Base-by-base conservation (phyloP, 257 asterid species). In the Ballota nigra region DNA sequence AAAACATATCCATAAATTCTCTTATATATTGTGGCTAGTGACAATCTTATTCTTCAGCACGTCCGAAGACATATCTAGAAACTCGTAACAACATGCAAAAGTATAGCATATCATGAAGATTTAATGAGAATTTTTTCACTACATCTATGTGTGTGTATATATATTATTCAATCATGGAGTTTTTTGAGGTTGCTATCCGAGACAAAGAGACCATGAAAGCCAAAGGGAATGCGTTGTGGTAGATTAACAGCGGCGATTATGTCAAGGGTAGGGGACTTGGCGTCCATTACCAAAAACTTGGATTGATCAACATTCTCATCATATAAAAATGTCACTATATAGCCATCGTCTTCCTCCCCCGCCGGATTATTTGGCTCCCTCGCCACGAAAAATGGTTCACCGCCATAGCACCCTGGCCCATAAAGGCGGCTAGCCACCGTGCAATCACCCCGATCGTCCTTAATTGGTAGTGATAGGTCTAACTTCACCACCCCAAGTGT, bases 161-260 rank as follows among this genome's bases (percentile, higher is more conserved):
- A 29, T 29, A 0, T 29, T 40, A 40, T 7, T 40, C 8, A 40
- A 40, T 40, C 13, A n/a, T 40, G 1, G 0, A 8, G 8, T 9
- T 40, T 40, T 40, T 9, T 9, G 3, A 67, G 62, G 4, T 51
- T 51, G 18, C 3, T 16, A 47, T 49, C 51, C 8, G 72, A 67
- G 6, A 68, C 40, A 68, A 68, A 68, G 73, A 68, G 53, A 53
- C 73, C 73, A 19, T 68, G 73, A 51, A 68, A 68, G 73, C 73
- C 73, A 29, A 6, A 20, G n/a, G 73, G 65, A 6, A 55, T 22
- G 10, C 64, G 53, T 3, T 55, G 65, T 23, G 73, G 73, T 40
- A 68, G 15, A 24, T 53, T 34, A 3, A 68, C 65, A 33, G 73
- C 73, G 34, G 73, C 73, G 64, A 68, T 8, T 0, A 34, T 22